phyloP scores from a whole-genome alignment of 805 yeast genomes.

The Naumovozyma dairenensis region DNA sequence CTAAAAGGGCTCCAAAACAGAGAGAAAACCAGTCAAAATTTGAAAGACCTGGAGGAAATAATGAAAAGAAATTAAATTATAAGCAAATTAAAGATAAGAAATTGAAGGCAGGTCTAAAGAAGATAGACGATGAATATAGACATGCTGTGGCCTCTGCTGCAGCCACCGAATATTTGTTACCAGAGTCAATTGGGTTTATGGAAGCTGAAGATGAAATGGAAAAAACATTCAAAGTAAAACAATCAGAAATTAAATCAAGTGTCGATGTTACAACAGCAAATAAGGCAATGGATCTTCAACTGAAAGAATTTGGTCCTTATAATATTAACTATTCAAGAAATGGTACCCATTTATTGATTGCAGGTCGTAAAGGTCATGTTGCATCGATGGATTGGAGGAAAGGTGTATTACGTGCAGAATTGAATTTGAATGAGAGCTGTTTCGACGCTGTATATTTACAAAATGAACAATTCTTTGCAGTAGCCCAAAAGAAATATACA shows the following conservation, averaged over 20 bases:
- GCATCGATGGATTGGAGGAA: constrained; percentile 94
- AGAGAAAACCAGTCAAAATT: constrained; percentile 27
- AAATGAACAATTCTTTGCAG: constrained; percentile 89
- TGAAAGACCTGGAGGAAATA: constrained; percentile 22
- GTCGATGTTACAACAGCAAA: constrained; percentile 71
- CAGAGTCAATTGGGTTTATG: constrained; percentile 75
- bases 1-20: constrained; percentile 7
- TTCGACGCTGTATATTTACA: constrained; percentile 85
- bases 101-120: constrained; percentile 54
- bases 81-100: constrained; percentile 44
- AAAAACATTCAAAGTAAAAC: constrained; percentile 75
- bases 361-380: constrained; percentile 89
- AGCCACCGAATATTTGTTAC: constrained; percentile 72
- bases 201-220: constrained; percentile 94
- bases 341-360: constrained; percentile 76
- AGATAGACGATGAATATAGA: constrained; percentile 60
- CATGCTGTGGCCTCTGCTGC: constrained; percentile 79
- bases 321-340: constrained; percentile 70
- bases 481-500: constrained; percentile 90
- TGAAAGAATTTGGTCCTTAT: constrained; percentile 83
- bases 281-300: constrained; percentile 63
- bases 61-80: constrained; percentile 5
- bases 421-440: constrained; percentile 80
- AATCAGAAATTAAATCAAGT: constrained; percentile 60
- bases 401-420: constrained; percentile 72